A percentile compares a stretch with the other conserved stretches of the same genome.
Conservation (phyloP, 805 yeast genomes). For the Candida chauliodis region DNA sequence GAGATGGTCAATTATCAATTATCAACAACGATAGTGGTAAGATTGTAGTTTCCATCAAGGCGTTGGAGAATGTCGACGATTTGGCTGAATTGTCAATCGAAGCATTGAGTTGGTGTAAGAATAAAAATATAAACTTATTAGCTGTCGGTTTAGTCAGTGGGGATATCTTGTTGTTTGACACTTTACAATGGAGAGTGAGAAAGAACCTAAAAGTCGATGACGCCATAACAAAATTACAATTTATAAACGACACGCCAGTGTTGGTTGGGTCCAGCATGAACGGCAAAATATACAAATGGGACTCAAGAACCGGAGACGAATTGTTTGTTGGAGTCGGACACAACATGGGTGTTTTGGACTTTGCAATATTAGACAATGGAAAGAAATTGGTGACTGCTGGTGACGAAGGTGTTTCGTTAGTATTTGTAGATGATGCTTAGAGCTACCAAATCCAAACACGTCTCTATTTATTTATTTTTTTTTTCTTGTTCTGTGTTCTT, state of each 20-base stretch:
- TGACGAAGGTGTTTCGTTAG: conserved; percentile 90
- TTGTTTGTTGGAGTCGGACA: conserved; percentile 85
- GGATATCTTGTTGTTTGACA: conserved; percentile 75
- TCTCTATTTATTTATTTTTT: conserved; percentile 2
- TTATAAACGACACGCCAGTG: conserved; percentile 54
- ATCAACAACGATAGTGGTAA: conserved; percentile 73
- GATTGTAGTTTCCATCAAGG: conserved; percentile 61
- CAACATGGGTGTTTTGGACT: conserved; percentile 89
- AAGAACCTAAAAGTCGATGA: conserved; percentile 67
- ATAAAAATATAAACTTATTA: conserved; percentile 51
- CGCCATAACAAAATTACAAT: conserved; percentile 76
- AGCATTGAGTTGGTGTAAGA: conserved; percentile 73
- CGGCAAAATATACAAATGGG: conserved; percentile 84
- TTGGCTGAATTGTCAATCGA: conserved; percentile 43
- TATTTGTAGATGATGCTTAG: conserved; percentile 36
- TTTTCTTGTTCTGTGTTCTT: background rate
- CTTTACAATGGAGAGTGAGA: conserved; percentile 84
- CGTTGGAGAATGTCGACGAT: conserved; percentile 52
- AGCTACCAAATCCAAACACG: conserved; percentile 4
- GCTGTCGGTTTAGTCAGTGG: conserved; percentile 93
- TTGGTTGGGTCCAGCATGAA: conserved; percentile 77
- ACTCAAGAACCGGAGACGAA: conserved; percentile 78
- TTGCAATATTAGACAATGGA: conserved; percentile 64
- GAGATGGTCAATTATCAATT: conserved; percentile 84
- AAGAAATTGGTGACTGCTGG: conserved; percentile 84